phyloP scores from a whole-genome alignment of 176 grass and related monocot genomes.

The Urochloa ruziziensis region DNA sequence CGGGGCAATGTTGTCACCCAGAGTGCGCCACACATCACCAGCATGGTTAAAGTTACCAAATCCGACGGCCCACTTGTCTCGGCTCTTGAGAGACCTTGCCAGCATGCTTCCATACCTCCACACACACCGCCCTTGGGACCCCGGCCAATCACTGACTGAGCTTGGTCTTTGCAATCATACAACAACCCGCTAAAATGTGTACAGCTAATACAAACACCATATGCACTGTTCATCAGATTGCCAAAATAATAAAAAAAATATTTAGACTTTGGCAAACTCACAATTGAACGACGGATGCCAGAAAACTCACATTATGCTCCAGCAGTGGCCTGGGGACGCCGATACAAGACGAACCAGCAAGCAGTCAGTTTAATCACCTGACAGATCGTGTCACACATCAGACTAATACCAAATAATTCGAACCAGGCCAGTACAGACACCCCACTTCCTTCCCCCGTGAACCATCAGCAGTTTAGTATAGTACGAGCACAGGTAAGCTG shows the following conservation, averaged over 20 bases:
- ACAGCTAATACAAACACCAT: background rate
- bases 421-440: background rate
- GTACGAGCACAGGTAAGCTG: conserved; percentile 25
- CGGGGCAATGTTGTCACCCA: background rate
- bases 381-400: background rate
- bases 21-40: background rate
- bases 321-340: background rate
- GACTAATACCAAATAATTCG: background rate
- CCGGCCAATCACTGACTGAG: background rate
- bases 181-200: background rate
- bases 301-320: background rate
- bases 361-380: conserved; percentile 1
- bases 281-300: background rate
- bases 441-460: conserved; percentile 28
- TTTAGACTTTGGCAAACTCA: conserved; percentile 15
- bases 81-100: background rate
- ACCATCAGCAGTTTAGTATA: conserved; percentile 3
- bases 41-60: background rate
- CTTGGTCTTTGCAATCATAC: background rate
- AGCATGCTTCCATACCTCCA: background rate
- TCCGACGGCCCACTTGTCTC: background rate
- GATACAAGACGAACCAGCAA: background rate
- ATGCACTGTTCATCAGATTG: background rate
- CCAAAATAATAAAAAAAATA: too few species aligned
- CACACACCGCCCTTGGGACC: background rate